Evolutionary conservation across 768 basidiomycete genomes (phyloP), one percentile per base, ranked within the genome.

Genomic region (Termitomyces sp.): DNA sequence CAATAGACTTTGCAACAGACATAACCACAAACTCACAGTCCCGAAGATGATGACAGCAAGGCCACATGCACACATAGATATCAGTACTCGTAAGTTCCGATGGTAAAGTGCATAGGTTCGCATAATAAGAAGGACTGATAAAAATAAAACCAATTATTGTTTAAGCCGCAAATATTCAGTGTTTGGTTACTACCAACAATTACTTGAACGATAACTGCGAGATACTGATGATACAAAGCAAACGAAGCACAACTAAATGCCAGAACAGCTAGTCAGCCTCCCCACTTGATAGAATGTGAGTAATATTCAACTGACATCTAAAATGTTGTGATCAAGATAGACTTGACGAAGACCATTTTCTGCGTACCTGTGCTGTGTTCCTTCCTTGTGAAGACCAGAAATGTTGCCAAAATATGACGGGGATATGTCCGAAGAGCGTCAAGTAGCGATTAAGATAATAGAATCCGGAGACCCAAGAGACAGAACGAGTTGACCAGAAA

Each of bases 371-470:
- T 40, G 17, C n/a, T 23, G 64, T 58, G 51, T 69, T 67, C 8
- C 54, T 51, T 55, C 58, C 56, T 5, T 60, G 50, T n/a, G 69
- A 66, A 6, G 62, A 56, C 68, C 67, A 73, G 52, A 73, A 73
- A n/a, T 68, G 64, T 57, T 73, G 67, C 41, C 41, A 42, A 2
- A 70, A 41, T 2, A 73, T 59, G 40, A 75, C 62, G 21, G 76
- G 72, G 3, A 75, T 57, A 56, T 76, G 76, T 1, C 74, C 73
- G 10, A 74, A 59, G 8, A 79, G 55, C 11, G 73, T 57, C 3
- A 75, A 43, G 55, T 80, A 82, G 12, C 79, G 76, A 55, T 77
- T 80, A 35, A 72, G 40, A 54, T 75, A 72, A 64, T 79, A 80
- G 19, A 78, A 67, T 15, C 67, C 53, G n/a, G 69, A 71, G 9